Percentiles rank a stretch among this genome's conserved stretches.
Evolutionary conservation across 148 eudicot genomes (phyloP).

Genomic region (Silene uniflora): DNA sequence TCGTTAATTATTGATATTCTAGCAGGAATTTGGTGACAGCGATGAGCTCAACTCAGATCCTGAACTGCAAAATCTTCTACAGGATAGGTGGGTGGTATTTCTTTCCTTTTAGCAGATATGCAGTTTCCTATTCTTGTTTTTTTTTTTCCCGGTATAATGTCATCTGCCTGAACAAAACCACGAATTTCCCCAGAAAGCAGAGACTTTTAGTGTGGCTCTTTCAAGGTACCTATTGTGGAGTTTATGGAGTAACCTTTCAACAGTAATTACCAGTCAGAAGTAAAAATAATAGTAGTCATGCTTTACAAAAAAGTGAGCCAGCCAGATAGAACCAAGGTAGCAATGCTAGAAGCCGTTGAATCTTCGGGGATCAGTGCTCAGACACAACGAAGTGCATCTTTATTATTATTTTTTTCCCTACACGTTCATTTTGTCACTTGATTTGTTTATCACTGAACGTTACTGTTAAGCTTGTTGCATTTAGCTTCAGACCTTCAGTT

Average conservation of each 20-base stretch:
- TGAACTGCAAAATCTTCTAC: constrained; percentile 35
- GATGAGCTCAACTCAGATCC: constrained; percentile 30
- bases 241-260: neutral
- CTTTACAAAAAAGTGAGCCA: neutral
- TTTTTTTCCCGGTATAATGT: neutral
- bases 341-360: neutral
- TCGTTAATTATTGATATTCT: constrained; percentile 16
- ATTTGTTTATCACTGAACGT: neutral
- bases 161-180: neutral
- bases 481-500: neutral
- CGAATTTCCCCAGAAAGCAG: neutral
- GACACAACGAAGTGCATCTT: neutral
- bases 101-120: neutral
- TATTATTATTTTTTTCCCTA: no score
- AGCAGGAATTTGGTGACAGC: constrained; percentile 38
- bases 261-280: neutral
- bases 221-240: neutral
- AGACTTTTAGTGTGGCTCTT: constrained; percentile 1
- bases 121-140: neutral
- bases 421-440: neutral
- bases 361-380: neutral
- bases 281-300: neutral
- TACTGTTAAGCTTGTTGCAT: neutral
- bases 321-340: neutral
- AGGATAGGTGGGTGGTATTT: constrained; percentile 62